Evolutionary conservation across 179 eudicot species (phyloP).

Genomic region (Drosera spatulata): DNA sequence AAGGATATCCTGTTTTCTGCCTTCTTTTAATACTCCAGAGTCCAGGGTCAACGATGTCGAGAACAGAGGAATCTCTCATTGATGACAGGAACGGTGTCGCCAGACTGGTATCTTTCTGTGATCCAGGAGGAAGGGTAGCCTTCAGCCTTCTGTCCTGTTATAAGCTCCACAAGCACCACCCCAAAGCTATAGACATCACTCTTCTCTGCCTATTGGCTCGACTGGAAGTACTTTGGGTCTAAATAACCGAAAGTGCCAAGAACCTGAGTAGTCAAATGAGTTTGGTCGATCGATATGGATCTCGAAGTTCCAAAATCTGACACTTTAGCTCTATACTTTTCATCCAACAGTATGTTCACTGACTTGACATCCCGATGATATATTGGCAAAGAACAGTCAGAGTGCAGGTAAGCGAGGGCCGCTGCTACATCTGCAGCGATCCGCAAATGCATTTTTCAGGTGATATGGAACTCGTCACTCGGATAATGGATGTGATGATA

Average conservation of each 20-base stretch:
- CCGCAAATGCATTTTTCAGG: conserved; percentile 26
- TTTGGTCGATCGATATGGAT: conserved; percentile 15
- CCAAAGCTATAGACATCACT: conserved; percentile 38
- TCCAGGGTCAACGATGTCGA: conserved; percentile 14
- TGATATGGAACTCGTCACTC: conserved; percentile 20
- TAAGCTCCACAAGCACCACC: conserved; percentile 40
- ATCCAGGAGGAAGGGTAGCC: not conserved
- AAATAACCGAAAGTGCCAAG: conserved; percentile 26
- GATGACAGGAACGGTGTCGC: conserved; percentile 14
- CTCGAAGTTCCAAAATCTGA: conserved; percentile 29
- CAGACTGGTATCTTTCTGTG: conserved; percentile 14
- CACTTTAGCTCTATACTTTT: conserved; percentile 23
- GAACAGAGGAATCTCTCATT: conserved; percentile 12
- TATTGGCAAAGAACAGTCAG: conserved; percentile 21
- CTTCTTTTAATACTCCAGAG: conserved; percentile 15
- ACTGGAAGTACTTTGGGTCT: conserved; percentile 23
- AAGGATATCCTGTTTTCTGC: conserved; percentile 7
- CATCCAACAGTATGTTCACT: conserved; percentile 24
- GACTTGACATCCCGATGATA: conserved; percentile 25
- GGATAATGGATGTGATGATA: conserved; percentile 23
- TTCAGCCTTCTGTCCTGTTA: conserved; percentile 27
- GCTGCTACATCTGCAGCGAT: conserved; percentile 23
- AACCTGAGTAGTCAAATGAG: conserved; percentile 24
- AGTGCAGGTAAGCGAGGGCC: conserved; percentile 25
- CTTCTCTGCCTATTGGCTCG: conserved; percentile 20